Evolutionary conservation across 148 eudicot genomes (phyloP), one percentile per base, ranked within the genome.

Genomic region (Chenopodium quinoa): DNA sequence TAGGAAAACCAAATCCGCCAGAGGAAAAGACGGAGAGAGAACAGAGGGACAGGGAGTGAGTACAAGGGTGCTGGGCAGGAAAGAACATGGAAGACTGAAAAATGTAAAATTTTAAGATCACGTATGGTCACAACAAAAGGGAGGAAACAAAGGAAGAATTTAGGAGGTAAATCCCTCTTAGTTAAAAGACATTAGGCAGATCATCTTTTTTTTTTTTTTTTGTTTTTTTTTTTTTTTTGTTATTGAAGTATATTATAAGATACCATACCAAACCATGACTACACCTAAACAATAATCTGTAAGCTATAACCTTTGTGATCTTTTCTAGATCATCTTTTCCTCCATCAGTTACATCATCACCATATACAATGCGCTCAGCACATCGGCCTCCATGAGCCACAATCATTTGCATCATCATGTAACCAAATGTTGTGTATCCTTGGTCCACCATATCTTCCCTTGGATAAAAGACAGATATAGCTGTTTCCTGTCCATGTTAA

Each of bases 351-450:
- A 93, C 60, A 68, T 95, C 97, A 86, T 91, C 91, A 69, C 98
- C 98, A 87, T 89, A 93, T 50, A 95, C 91, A 79, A 95, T 79
- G 72, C 88, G 92, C 84, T 95, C 97, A 78, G 98, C 97, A 86
- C 97, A 95, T 62, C 90, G 95, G 29, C 97, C 97, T 70, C 97
- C 98, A 86, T 95, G 98, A 78, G 97, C 95, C 63, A 93, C 97
- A 75, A 95, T 93, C 98, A 95, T 95, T 90, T 95, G 98, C 98
- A 95, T 95, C 89, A 90, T 88, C 95, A 95, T 88, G 87, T 95
- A 95, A 81, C 98, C 97, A 85, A 93, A 89, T 66, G 98, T 95
- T 63, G 95, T 89, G 79, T 90, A 90, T 31, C 94, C 94, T 85
- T 88, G 95, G 82, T 92, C 92, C 64, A 93, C 86, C 89, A 87